These are phyloP conservation scores for Eucalyptus sideroxylon DNA, from an alignment of 345 rosid genomes.

Conservation along the genomic window DNA sequence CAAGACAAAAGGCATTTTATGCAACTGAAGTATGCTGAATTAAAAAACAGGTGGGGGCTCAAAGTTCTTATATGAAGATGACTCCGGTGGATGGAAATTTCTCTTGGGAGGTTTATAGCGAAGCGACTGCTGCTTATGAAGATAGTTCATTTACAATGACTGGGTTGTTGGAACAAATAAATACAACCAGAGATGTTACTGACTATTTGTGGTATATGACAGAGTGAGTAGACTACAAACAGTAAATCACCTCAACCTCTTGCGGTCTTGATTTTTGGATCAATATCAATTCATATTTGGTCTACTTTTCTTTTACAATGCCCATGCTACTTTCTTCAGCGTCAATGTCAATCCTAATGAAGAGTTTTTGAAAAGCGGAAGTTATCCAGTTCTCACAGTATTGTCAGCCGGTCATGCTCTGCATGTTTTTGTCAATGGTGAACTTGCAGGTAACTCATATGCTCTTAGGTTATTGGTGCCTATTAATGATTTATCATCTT, in stretches of 20 bases:
- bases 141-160: slow-evolving; percentile 60
- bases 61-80: slow-evolving; percentile 86
- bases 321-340: slow-evolving; percentile 5
- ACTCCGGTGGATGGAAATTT: slow-evolving; percentile 60
- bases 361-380: slow-evolving; percentile 48
- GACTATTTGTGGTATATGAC: slow-evolving; percentile 98
- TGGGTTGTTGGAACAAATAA: slow-evolving; percentile 96
- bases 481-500: not conserved
- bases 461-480: not conserved
- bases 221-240: slow-evolving; percentile 53
- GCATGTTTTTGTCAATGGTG: slow-evolving; percentile 85
- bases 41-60: slow-evolving; percentile 67
- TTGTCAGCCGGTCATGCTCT: slow-evolving; percentile 93
- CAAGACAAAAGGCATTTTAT: not conserved
- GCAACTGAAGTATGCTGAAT: not conserved
- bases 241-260: not conserved
- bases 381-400: slow-evolving; percentile 45
- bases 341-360: slow-evolving; percentile 32
- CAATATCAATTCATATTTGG: not conserved
- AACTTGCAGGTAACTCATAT: slow-evolving; percentile 46
- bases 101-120: slow-evolving; percentile 89
- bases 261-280: not conserved
- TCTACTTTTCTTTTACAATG: not conserved
- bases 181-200: slow-evolving; percentile 75
- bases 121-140: slow-evolving; percentile 47